A percentile compares a stretch with the other conserved stretches of the same genome.
These are phyloP conservation scores for Lepidium africanum DNA, from an alignment of 345 rosid species.

Conservation along the genomic window DNA sequence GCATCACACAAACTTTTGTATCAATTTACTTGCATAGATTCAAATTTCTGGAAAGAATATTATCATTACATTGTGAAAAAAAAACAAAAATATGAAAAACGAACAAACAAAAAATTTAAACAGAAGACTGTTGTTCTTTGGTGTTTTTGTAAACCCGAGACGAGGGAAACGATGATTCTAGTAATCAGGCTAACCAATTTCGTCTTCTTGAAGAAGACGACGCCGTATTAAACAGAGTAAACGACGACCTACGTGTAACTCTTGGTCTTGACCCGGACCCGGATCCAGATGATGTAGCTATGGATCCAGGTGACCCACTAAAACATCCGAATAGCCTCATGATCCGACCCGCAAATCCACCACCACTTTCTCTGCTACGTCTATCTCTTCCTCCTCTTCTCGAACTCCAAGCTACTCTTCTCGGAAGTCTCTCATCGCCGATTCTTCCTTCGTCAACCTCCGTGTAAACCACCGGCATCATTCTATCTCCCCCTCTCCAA, in stretches of 20 bases:
- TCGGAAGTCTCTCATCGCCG: conserved; percentile 41
- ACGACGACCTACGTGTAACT: conserved; percentile 19
- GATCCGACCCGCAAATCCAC: conserved; percentile 41
- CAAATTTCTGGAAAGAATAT: conserved; percentile 6
- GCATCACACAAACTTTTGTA: background rate
- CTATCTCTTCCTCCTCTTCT: conserved; percentile 47
- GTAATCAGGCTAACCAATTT: conserved; percentile 20
- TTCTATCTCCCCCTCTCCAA: conserved; percentile 63
- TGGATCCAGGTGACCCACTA: conserved; percentile 35
- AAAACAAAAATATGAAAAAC: background rate
- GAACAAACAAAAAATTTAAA: conserved; percentile 2
- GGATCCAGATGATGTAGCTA: conserved; percentile 10
- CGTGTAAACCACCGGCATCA: conserved; percentile 77
- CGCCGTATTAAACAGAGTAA: conserved; percentile 6
- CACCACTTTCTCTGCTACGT: conserved; percentile 43
- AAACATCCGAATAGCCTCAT: conserved; percentile 54
- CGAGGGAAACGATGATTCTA: background rate
- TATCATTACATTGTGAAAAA: conserved; percentile 17
- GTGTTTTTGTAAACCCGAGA: conserved; percentile 7
- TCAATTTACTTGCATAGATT: conserved; percentile 21
- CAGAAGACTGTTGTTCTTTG: background rate
- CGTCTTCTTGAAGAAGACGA: conserved; percentile 26
- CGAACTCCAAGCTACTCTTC: conserved; percentile 70
- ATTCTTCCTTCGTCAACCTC: conserved; percentile 85
- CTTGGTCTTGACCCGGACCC: conserved; percentile 18